phyloP scores from a whole-genome alignment of 805 yeast species.

The Saturnispora dispora region DNA sequence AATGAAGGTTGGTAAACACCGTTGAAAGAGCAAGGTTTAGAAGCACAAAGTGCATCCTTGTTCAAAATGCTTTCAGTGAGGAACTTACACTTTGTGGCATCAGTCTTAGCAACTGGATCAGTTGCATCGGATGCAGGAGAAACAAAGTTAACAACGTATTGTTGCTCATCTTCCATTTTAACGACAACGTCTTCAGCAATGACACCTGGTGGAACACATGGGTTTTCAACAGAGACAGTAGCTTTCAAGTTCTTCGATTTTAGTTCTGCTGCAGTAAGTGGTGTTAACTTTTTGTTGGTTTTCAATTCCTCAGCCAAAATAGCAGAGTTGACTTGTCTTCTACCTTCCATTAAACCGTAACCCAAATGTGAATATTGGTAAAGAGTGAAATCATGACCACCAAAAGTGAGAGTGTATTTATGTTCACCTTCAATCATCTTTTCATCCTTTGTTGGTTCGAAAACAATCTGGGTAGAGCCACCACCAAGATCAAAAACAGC shows the following conservation, averaged over 20 bases:
- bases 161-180: slow-evolving; percentile 32
- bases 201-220: slow-evolving; percentile 81
- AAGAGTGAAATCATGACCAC: slow-evolving; percentile 66
- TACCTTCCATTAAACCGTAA: slow-evolving; percentile 91
- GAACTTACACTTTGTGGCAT: slow-evolving; percentile 79
- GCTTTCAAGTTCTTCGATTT: slow-evolving; percentile 34
- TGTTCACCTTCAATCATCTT: slow-evolving; percentile 75
- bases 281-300: slow-evolving; percentile 22
- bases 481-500: slow-evolving; percentile 98
- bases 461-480: slow-evolving; percentile 97
- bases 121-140: slow-evolving; percentile 22
- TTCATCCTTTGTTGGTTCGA: slow-evolving; percentile 72
- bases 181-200: slow-evolving; percentile 54
- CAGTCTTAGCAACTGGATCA: slow-evolving; percentile 29
- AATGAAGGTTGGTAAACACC: slow-evolving; percentile 96
- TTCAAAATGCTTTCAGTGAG: slow-evolving; percentile 75
- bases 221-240: slow-evolving; percentile 48
- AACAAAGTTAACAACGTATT: slow-evolving; percentile 28
- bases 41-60: slow-evolving; percentile 69
- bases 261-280: slow-evolving; percentile 27
- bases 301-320: slow-evolving; percentile 35
- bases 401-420: slow-evolving; percentile 71
- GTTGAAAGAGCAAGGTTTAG: slow-evolving; percentile 87
- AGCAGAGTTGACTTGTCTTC: slow-evolving; percentile 65
- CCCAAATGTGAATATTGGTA: slow-evolving; percentile 95